Base-by-base conservation (phyloP, 768 basidiomycete genomes). In the Pleurotus sapidus region DNA sequence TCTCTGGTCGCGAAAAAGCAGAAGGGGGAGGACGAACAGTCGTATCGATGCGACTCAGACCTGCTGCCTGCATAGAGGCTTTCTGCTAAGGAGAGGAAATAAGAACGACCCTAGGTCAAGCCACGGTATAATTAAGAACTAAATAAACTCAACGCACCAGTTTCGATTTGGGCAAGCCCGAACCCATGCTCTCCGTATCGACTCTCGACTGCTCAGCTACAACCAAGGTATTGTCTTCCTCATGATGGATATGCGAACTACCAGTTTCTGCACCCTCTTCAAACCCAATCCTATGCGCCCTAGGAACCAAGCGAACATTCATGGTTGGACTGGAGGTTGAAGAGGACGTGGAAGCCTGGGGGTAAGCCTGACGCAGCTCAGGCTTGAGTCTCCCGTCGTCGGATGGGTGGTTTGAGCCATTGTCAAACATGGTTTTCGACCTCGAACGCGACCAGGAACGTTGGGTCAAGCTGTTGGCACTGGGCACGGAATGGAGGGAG, bases 401-500 rank as follows among this genome's bases (percentile, higher is more conserved):
- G 14, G 51, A 20, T 17, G 15, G 38, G 12, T 15, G 9, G 7
- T 15, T 24, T 42, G 51, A 27, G 25, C 11, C 23, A 55, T 18
- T 24, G n/a, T 23, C 58, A 27, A 77, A 80, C 55, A 80, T 70
- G 20, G 84, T 83, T 65, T 68, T 75, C 51, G 82, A 83, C 69
- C 84, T 81, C 60, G 79, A 72, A 64, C 82, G 74, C 45, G 77
- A 79, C 59, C 80, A 71, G n/a, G 81, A 71, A 47, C 82, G 79
- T 60, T 84, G 81, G 34, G 76, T 66, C 47, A 87, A 78, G 63
- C 79, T 80, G 24, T 74, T 70, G 3, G 73, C 75, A 63, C 81
- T 84, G 55, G 77, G 74, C 40, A 81, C 75, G 1, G 79, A 81
- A 55, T 76, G 76, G 59, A 80, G 64, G 39, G 79, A 80, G 51